Percentiles rank a stretch among this genome's conserved stretches.
Evolutionary conservation across 495 filamentous ascomycete species (phyloP).

Genomic region (Cairneyella variabilis): DNA sequence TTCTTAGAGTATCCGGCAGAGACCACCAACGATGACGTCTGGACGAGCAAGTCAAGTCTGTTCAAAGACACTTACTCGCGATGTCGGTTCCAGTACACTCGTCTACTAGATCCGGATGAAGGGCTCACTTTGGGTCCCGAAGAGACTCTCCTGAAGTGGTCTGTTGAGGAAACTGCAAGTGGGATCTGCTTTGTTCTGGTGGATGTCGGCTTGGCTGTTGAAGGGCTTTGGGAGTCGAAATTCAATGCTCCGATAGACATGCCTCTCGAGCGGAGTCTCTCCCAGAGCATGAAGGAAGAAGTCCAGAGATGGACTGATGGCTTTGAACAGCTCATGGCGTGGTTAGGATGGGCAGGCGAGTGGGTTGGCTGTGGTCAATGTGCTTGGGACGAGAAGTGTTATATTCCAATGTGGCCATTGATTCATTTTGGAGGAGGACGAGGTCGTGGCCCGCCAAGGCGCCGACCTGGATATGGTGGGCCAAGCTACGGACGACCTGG

Average conservation of each 20-base stretch:
- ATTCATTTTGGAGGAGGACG: conserved; percentile 9
- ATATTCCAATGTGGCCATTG: conserved; percentile 36
- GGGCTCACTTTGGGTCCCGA: conserved; percentile 13
- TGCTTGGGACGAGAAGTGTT: conserved; percentile 29
- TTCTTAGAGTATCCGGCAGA: conserved; percentile 22
- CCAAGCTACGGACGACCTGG: conserved; percentile 12
- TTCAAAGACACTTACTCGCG: conserved; percentile 25
- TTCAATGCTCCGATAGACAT: conserved; percentile 9
- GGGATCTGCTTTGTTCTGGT: conserved; percentile 30
- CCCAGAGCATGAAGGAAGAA: conserved; percentile 6
- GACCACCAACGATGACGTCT: conserved; percentile 6
- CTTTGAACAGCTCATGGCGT: conserved; percentile 31
- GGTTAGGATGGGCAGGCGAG: conserved; percentile 35
- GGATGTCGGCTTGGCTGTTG: conserved; percentile 26
- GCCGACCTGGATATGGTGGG: conserved; percentile 12
- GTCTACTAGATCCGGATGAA: conserved; percentile 20
- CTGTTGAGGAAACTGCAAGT: conserved; percentile 27
- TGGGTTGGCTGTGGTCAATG: conserved; percentile 27
- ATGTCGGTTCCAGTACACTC: conserved; percentile 26
- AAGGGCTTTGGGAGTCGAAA: conserved; percentile 19
- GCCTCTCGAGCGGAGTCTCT: not conserved
- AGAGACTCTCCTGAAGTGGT: conserved; percentile 21
- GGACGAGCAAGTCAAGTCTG: conserved; percentile 12
- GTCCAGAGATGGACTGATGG: conserved; percentile 20
- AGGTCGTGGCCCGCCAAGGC: not conserved